These are phyloP conservation scores for Erucastrum elatum DNA, from an alignment of 345 rosid genomes.

Conservation along the genomic window DNA sequence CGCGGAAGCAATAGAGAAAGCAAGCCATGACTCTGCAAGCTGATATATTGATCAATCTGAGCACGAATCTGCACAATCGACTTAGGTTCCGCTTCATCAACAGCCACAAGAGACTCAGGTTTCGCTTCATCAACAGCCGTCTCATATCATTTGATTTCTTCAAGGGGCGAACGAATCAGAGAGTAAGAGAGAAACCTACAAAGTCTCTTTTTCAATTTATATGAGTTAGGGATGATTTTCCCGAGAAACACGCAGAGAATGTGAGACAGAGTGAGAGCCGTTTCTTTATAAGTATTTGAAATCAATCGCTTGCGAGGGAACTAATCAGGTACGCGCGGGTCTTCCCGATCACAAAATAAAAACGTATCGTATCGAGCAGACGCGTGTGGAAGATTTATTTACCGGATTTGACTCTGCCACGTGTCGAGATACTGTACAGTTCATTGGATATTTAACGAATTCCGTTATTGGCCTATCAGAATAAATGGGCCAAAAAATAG, in stretches of 20 bases:
- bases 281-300: slow-evolving; percentile 31
- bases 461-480: background rate
- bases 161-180: background rate
- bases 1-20: slow-evolving; percentile 73
- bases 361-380: background rate
- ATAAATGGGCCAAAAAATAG: background rate
- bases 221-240: slow-evolving; percentile 10
- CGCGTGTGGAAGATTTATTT: background rate
- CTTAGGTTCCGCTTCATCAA: slow-evolving; percentile 44
- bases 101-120: slow-evolving; percentile 30
- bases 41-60: slow-evolving; percentile 35
- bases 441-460: background rate
- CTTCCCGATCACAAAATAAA: background rate
- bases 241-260: slow-evolving; percentile 30
- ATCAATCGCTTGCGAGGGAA: slow-evolving; percentile 27
- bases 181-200: background rate
- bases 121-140: slow-evolving; percentile 46
- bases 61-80: slow-evolving; percentile 40
- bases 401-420: slow-evolving; percentile 5
- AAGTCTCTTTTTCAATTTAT: slow-evolving; percentile 2
- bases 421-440: background rate
- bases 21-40: slow-evolving; percentile 69
- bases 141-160: slow-evolving; percentile 47
- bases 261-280: background rate
- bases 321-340: slow-evolving; percentile 23